Conservation (phyloP, 1,284 basidiomycete species). For the Leucoagaricus sp. region DNA sequence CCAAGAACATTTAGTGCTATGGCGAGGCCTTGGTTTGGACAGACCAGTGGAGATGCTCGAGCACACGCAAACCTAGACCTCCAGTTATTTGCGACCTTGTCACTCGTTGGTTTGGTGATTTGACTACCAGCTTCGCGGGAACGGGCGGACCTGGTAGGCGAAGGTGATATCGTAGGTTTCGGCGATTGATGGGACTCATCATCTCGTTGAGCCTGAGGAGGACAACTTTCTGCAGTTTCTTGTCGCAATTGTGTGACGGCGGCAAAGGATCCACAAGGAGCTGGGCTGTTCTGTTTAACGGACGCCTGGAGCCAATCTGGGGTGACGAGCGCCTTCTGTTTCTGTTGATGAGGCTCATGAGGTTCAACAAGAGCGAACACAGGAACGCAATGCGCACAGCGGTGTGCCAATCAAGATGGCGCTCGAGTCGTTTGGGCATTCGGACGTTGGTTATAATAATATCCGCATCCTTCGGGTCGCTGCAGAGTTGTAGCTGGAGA, state of each 20-base stretch:
- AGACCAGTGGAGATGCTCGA: slow-evolving; percentile 62
- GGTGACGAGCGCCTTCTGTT: slow-evolving; percentile 62
- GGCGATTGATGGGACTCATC: not conserved
- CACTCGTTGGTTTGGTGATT: slow-evolving; percentile 21
- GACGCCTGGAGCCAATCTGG: slow-evolving; percentile 70
- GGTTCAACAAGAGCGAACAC: not conserved
- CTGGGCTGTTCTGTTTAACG: slow-evolving; percentile 38
- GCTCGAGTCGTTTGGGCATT: slow-evolving; percentile 67
- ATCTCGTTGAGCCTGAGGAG: slow-evolving; percentile 20
- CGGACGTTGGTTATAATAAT: slow-evolving; percentile 64
- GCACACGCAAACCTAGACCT: slow-evolving; percentile 56
- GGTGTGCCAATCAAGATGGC: slow-evolving; percentile 63
- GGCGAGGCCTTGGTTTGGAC: slow-evolving; percentile 63
- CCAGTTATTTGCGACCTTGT: slow-evolving; percentile 27
- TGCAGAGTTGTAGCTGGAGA: slow-evolving; percentile 40
- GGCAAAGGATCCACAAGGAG: slow-evolving; percentile 55
- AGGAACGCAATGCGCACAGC: slow-evolving; percentile 48
- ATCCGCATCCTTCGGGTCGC: slow-evolving; percentile 51
- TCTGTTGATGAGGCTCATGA: slow-evolving; percentile 36
- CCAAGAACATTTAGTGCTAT: slow-evolving; percentile 60
- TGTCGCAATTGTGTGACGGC: slow-evolving; percentile 53
- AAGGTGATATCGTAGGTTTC: slow-evolving; percentile 3
- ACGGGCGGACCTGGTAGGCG: slow-evolving; percentile 7
- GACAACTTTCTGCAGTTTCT: slow-evolving; percentile 44
- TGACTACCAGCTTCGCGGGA: not conserved